Conservation (phyloP, 148 eudicot genomes). For the Camellia japonica region DNA sequence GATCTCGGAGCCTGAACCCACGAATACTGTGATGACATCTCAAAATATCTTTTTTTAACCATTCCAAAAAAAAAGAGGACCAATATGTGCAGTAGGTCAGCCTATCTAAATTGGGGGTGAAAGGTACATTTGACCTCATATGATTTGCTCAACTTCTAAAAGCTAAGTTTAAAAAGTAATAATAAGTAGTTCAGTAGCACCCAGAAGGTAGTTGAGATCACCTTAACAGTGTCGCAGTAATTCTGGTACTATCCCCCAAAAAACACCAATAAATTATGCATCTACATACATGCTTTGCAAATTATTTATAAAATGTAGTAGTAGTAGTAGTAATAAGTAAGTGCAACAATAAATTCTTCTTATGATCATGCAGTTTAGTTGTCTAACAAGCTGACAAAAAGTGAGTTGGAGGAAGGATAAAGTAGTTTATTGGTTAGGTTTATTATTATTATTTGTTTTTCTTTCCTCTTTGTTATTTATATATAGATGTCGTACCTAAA, state of each 20-base stretch:
- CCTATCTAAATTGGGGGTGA: neutral
- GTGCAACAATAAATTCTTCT: neutral
- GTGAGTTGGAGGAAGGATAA: neutral
- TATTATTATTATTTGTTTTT: no score
- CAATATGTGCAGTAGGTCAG: neutral
- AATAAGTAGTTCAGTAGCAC: neutral
- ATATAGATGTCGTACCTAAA: no score
- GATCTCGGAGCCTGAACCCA: no score
- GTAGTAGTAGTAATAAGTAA: no score
- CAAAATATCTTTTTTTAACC: no score
- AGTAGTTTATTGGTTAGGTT: neutral
- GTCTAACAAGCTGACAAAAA: neutral
- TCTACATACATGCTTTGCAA: no score
- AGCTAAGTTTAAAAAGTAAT: neutral
- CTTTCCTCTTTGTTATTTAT: neutral
- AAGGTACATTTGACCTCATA: no score
- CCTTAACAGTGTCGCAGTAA: neutral
- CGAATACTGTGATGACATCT: no score
- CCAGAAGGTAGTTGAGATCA: neutral
- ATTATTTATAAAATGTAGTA: no score
- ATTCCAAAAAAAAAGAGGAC: no score
- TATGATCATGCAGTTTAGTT: neutral
- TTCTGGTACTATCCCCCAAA: neutral
- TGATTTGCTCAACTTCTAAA: neutral
- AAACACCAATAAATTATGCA: neutral